Conservation (phyloP, 2,329 filamentous ascomycete species). For the Alternaria arborescens region DNA sequence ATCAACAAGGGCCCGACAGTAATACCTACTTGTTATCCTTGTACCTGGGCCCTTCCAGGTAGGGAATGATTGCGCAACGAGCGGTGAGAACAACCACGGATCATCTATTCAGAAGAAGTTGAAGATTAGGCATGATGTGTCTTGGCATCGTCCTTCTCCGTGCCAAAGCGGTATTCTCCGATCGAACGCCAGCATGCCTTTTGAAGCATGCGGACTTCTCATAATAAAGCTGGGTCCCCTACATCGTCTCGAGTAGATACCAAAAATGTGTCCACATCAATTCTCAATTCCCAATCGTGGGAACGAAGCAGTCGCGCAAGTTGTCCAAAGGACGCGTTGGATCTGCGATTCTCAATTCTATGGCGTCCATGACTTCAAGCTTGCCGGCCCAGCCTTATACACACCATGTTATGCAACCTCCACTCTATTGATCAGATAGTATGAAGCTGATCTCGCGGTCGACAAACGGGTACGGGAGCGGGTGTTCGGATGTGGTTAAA, state of each 20-base stretch:
- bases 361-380: background rate
- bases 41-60: background rate
- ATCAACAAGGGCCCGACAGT: background rate
- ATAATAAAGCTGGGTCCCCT: background rate
- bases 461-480: background rate
- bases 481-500: background rate
- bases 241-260: background rate
- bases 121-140: background rate
- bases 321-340: conserved; percentile 4
- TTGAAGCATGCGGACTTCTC: background rate
- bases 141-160: conserved; percentile 5
- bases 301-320: background rate
- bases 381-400: background rate
- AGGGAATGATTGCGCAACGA: background rate
- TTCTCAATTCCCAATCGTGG: background rate
- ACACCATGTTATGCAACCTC: background rate
- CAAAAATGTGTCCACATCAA: background rate
- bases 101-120: background rate
- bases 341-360: background rate
- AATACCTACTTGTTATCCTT: background rate
- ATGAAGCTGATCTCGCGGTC: background rate
- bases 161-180: conserved; percentile 2
- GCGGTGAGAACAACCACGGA: conserved; percentile 1
- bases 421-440: background rate
- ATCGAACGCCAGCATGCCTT: background rate